Evolutionary conservation across 2,329 filamentous ascomycete species (phyloP).

Genomic region (Harringtonia aguacate): DNA sequence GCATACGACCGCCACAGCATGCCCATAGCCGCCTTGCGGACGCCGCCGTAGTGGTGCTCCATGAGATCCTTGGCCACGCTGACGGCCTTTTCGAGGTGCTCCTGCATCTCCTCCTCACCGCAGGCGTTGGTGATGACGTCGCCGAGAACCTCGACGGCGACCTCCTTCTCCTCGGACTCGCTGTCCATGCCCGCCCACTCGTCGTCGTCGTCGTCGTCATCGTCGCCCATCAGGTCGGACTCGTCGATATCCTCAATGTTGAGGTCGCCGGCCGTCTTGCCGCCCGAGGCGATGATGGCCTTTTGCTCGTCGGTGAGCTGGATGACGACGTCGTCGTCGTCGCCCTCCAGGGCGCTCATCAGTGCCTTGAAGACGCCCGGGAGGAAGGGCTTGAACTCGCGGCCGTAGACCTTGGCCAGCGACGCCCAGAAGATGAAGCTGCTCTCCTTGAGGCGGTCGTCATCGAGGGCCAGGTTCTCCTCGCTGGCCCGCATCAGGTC

Average conservation of each 20-base stretch:
- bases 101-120: conserved; percentile 57
- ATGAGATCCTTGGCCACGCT: conserved; percentile 69
- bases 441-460: conserved; percentile 85
- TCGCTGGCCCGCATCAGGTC: conserved; percentile 88
- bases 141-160: conserved; percentile 87
- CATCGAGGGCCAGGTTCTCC: conserved; percentile 78
- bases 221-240: conserved; percentile 42
- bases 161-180: conserved; percentile 91
- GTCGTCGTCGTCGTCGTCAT: conserved; percentile 62
- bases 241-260: conserved; percentile 57
- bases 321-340: conserved; percentile 77
- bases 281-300: conserved; percentile 51
- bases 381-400: conserved; percentile 70
- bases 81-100: conserved; percentile 83
- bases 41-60: conserved; percentile 86
- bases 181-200: conserved; percentile 76
- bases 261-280: conserved; percentile 52
- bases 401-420: conserved; percentile 85
- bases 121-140: conserved; percentile 86
- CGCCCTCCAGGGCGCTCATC: conserved; percentile 74
- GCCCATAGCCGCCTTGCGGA: conserved; percentile 81
- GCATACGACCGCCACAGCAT: conserved; percentile 92
- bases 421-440: conserved; percentile 96
- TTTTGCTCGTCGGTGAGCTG: conserved; percentile 63
- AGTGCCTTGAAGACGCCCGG: conserved; percentile 69